These are phyloP conservation scores for Blastobotrys indianensis DNA, from an alignment of 1,139 yeast genomes.

Conservation along the genomic window DNA sequence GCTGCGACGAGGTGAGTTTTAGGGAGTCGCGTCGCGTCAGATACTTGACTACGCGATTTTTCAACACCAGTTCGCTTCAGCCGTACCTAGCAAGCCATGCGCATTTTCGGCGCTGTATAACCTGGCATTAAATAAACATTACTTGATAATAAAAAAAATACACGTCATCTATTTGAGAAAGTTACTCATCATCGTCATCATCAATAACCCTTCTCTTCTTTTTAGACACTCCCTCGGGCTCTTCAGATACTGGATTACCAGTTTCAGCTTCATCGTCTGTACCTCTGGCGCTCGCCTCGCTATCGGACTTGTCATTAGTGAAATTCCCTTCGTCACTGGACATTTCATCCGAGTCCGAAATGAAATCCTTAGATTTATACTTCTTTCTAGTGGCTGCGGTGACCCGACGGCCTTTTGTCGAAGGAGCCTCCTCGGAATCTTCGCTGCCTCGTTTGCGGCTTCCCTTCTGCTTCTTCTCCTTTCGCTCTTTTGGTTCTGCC, in stretches of 20 bases:
- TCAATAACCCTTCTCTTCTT: conserved; percentile 25
- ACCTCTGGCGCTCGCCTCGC: conserved; percentile 12
- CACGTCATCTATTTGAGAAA: too few relatives aligned
- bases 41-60: not conserved
- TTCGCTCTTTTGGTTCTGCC: conserved; percentile 15
- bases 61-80: conserved; percentile 10
- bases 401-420: not conserved
- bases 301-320: conserved; percentile 17
- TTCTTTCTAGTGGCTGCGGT: not conserved
- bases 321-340: conserved; percentile 20
- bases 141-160: too few relatives aligned
- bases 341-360: conserved; percentile 7
- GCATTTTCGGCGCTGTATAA: conserved; percentile 4
- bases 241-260: conserved; percentile 13
- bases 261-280: conserved; percentile 10
- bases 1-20: not conserved
- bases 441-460: conserved; percentile 9
- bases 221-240: conserved; percentile 14
- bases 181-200: conserved; percentile 31
- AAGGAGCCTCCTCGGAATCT: conserved; percentile 8
- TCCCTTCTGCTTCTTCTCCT: conserved; percentile 18
- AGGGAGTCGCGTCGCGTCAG: not conserved
- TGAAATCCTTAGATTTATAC: conserved; percentile 6
- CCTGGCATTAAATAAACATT: not conserved
- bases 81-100: too few relatives aligned